phyloP scores from a whole-genome alignment of 208 protist species.

The Leishmania turanica region DNA sequence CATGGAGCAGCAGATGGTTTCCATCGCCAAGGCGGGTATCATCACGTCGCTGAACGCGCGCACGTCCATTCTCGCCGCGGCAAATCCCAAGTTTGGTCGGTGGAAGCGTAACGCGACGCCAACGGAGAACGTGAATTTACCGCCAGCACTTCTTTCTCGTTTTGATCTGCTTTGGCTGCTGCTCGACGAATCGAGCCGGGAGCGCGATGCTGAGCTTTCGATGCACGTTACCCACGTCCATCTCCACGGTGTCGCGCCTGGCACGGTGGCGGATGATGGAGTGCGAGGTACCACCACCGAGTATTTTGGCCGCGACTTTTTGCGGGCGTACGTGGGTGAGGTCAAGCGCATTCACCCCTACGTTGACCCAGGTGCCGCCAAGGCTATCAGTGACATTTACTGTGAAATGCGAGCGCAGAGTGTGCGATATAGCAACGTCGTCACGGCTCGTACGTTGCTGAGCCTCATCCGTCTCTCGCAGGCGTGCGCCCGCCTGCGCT shows the following conservation, averaged over 20 bases:
- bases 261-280: slow-evolving; percentile 50
- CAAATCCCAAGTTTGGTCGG: slow-evolving; percentile 98
- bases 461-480: slow-evolving; percentile 97
- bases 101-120: slow-evolving; percentile 94
- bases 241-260: slow-evolving; percentile 74
- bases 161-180: slow-evolving; percentile 97
- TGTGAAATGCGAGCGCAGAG: slow-evolving; percentile 90
- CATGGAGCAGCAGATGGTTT: slow-evolving; percentile 99
- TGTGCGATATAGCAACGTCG: slow-evolving; percentile 76
- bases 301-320: slow-evolving; percentile 84
- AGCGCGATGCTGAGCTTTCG: slow-evolving; percentile 94
- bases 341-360: slow-evolving; percentile 83
- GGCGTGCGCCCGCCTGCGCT: slow-evolving; percentile 89
- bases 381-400: slow-evolving; percentile 87
- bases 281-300: slow-evolving; percentile 52
- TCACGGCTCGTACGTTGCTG: slow-evolving; percentile 85
- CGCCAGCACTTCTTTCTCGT: slow-evolving; percentile 97
- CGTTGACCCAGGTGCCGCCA: slow-evolving; percentile 72
- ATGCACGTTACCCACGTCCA: slow-evolving; percentile 94
- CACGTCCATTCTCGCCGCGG: slow-evolving; percentile 98
- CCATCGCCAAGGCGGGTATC: slow-evolving; percentile 99
- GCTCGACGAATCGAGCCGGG: slow-evolving; percentile 87
- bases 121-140: slow-evolving; percentile 98
- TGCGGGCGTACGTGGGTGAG: slow-evolving; percentile 88
- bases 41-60: slow-evolving; percentile 99